phyloP scores from a whole-genome alignment of 768 basidiomycete genomes.

The Serendipita sp. region DNA sequence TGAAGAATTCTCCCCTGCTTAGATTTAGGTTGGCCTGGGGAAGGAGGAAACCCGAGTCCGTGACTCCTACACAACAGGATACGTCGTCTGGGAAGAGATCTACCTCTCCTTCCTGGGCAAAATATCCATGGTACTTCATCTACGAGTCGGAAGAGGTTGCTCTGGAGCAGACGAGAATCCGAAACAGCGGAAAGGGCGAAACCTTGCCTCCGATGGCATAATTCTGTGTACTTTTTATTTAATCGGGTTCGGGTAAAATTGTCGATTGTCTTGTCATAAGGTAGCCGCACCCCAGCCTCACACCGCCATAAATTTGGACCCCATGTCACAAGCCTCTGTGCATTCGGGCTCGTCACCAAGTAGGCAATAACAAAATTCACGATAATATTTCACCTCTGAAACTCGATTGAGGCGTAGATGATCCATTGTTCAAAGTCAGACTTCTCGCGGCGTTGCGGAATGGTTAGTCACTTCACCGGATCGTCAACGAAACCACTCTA shows the following conservation, averaged over 20 bases:
- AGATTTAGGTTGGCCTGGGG: background rate
- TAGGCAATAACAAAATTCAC: background rate
- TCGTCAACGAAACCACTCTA: background rate
- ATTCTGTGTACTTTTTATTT: background rate
- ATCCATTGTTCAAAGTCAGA: conserved; percentile 47
- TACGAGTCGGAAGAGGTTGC: background rate
- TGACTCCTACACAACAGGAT: background rate
- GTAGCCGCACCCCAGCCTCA: background rate
- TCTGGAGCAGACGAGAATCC: background rate
- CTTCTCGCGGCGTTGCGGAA: conserved; percentile 44
- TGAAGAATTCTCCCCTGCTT: background rate
- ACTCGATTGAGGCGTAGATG: conserved; percentile 10
- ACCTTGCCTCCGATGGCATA: background rate
- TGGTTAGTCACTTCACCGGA: conserved; percentile 23
- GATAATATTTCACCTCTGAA: background rate
- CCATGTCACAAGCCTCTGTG: background rate
- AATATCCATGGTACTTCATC: background rate
- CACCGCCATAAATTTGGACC: background rate
- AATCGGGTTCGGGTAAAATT: background rate
- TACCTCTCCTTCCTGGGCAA: background rate
- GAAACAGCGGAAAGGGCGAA: background rate
- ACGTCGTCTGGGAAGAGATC: background rate
- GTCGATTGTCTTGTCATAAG: too few relatives aligned
- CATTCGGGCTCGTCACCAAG: background rate
- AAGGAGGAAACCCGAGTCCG: background rate